A percentile compares a stretch with the other conserved stretches of the same genome.
These are phyloP conservation scores for Alopecurus myosuroides DNA, from an alignment of 176 grass and related monocot species.

Conservation along the genomic window DNA sequence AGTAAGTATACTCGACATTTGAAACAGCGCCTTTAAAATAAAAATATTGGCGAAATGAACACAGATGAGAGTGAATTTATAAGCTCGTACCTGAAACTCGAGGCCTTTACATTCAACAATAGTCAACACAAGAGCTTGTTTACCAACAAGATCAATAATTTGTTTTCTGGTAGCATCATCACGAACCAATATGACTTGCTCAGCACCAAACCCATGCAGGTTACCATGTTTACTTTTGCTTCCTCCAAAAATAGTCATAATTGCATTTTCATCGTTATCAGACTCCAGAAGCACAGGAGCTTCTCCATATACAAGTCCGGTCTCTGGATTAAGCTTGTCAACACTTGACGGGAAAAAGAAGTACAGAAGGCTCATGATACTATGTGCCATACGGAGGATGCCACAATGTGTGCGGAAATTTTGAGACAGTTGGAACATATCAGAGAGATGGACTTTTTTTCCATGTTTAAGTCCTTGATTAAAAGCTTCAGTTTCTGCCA, in stretches of 20 bases:
- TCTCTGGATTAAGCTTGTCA: constrained; percentile 70
- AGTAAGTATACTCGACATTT: background rate
- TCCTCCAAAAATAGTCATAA: constrained; percentile 78
- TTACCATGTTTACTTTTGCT: constrained; percentile 8
- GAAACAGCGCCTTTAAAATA: background rate
- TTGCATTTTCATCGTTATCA: constrained; percentile 68
- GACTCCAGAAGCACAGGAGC: constrained; percentile 77
- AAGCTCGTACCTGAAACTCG: constrained; percentile 68
- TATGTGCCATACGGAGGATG: constrained; percentile 68
- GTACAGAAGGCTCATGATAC: constrained; percentile 76
- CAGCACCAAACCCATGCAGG: constrained; percentile 65
- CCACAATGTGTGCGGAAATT: constrained; percentile 89
- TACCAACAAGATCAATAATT: constrained; percentile 52
- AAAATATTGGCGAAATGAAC: background rate
- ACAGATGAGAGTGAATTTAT: background rate
- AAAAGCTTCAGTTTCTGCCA: constrained; percentile 20
- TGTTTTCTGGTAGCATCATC: constrained; percentile 59
- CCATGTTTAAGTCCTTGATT: constrained; percentile 35
- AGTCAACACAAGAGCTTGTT: constrained; percentile 77
- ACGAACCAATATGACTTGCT: constrained; percentile 83
- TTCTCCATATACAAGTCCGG: constrained; percentile 77
- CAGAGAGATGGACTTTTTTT: constrained; percentile 28
- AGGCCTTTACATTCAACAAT: constrained; percentile 94
- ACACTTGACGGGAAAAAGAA: constrained; percentile 69
- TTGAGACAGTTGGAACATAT: constrained; percentile 80